Evolutionary conservation across 1,284 basidiomycete genomes (phyloP).

Genomic region (Pseudozyma thailandica): DNA sequence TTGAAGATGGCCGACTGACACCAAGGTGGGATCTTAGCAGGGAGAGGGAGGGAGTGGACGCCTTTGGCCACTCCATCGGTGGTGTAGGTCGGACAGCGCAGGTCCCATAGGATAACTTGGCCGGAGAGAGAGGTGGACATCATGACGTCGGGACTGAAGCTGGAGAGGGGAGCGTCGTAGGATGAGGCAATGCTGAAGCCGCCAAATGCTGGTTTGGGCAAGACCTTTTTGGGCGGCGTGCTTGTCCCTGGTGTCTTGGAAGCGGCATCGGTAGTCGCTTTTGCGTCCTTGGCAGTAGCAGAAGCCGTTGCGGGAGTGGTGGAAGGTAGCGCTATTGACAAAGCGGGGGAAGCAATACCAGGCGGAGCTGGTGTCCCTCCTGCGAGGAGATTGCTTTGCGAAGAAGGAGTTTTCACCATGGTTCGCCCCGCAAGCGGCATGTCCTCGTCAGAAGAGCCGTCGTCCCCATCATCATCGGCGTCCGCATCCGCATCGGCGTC

Average conservation of each 20-base stretch:
- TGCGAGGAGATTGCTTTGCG: constrained; percentile 16
- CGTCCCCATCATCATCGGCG: constrained; percentile 65
- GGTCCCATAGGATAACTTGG: constrained; percentile 90
- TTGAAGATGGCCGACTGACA: constrained; percentile 82
- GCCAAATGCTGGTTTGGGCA: constrained; percentile 63
- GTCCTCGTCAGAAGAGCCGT: constrained; percentile 60
- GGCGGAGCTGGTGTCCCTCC: constrained; percentile 1
- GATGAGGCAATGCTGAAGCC: constrained; percentile 55
- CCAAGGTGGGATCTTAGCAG: constrained; percentile 93
- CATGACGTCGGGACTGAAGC: constrained; percentile 83
- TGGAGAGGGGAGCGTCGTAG: constrained; percentile 60
- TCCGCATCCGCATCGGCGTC: constrained; percentile 42
- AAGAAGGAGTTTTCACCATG: constrained; percentile 28
- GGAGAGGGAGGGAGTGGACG: constrained; percentile 85
- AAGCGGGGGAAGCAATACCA: constrained; percentile 18
- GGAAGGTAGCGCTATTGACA: constrained; percentile 18
- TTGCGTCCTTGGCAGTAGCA: background rate
- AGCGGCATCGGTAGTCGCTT: constrained; percentile 6
- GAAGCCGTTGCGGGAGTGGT: background rate
- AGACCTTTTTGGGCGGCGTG: constrained; percentile 22
- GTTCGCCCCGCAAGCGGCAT: constrained; percentile 44
- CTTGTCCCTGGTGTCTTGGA: constrained; percentile 4
- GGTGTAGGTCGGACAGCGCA: constrained; percentile 73
- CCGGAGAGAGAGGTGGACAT: constrained; percentile 92
- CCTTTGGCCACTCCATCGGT: constrained; percentile 69